Percentiles rank a stretch among this genome's conserved stretches.
Evolutionary conservation across 345 rosid genomes (phyloP).

Genomic region (Melaleuca alternifolia): DNA sequence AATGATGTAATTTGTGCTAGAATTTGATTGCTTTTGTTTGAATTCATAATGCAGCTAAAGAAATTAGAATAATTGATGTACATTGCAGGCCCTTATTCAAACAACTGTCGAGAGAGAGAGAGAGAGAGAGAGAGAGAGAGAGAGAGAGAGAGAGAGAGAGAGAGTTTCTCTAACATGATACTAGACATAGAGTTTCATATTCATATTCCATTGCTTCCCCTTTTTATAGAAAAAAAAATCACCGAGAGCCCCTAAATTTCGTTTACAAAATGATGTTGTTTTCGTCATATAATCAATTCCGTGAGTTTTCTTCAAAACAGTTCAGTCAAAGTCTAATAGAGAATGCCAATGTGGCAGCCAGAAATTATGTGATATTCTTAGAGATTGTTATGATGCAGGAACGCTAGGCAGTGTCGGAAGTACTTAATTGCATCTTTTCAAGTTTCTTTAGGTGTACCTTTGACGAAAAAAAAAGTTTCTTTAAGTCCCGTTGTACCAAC

Average conservation of each 20-base stretch:
- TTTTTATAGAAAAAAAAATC: not conserved
- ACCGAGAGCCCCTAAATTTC: no score
- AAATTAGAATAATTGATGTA: not conserved
- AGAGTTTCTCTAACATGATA: not conserved
- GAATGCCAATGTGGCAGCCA: not conserved
- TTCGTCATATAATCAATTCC: not conserved
- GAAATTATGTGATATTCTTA: not conserved
- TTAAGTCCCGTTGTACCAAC: not conserved
- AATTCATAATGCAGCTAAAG: no score
- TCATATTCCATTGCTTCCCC: no score
- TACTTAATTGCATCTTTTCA: not conserved
- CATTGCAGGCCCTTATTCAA: not conserved
- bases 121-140: not conserved
- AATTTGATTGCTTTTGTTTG: no score
- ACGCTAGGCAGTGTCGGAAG: not conserved
- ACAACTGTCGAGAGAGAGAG: not conserved
- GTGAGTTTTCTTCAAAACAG: not conserved
- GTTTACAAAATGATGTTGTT: no score
- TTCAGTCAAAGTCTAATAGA: not conserved
- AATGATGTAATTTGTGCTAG: no score
- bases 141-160: not conserved
- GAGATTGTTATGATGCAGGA: not conserved
- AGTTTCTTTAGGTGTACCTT: no score
- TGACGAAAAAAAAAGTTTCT: no score
- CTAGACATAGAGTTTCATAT: not conserved